Evolutionary conservation across 176 grass and related monocot genomes (phyloP), one percentile per base, ranked within the genome.

Genomic region (Stipa capillata): DNA sequence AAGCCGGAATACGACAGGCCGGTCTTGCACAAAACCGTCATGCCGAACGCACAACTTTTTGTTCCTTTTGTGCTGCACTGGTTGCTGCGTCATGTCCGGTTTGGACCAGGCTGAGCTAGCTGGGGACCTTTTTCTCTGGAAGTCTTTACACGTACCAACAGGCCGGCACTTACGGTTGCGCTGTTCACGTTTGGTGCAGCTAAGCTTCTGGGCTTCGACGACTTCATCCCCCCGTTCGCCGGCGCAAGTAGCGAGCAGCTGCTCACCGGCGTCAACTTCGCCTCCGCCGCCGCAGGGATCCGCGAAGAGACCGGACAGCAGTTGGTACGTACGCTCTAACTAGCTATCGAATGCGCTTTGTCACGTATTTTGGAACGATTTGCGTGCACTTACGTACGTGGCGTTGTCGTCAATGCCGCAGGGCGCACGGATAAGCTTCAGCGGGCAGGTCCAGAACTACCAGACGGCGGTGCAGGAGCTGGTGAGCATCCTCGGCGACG

Each of bases 291-390:
- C 29, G 91, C 94, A 0, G 94, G 94, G 4, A 97, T 94, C 79
- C 83, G 94, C 15, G 89, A 97, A 1, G 94, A 97, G 82, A 97
- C 94, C 0, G 94, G 94, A 0, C 91, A 83, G 65, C 94, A 97
- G 77, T 57, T 97, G 71, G 66, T 69, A 69, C 65, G 23, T 13
- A 2, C n/a, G n/a, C n/a, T n/a, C n/a, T n/a, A n/a, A n/a, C n/a
- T n/a, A n/a, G n/a, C n/a, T n/a, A n/a, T n/a, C n/a, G n/a, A n/a
- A n/a, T n/a, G n/a, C n/a, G n/a, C n/a, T n/a, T n/a, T n/a, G n/a
- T n/a, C n/a, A n/a, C n/a, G n/a, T n/a, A n/a, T n/a, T n/a, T n/a
- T n/a, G n/a, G n/a, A n/a, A n/a, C n/a, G n/a, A n/a, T n/a, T n/a
- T n/a, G n/a, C n/a, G n/a, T n/a, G n/a, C n/a, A n/a, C n/a, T n/a